These are phyloP conservation scores for Incumbomyces lentus DNA, from an alignment of 2,329 filamentous ascomycete species.

Conservation along the genomic window DNA sequence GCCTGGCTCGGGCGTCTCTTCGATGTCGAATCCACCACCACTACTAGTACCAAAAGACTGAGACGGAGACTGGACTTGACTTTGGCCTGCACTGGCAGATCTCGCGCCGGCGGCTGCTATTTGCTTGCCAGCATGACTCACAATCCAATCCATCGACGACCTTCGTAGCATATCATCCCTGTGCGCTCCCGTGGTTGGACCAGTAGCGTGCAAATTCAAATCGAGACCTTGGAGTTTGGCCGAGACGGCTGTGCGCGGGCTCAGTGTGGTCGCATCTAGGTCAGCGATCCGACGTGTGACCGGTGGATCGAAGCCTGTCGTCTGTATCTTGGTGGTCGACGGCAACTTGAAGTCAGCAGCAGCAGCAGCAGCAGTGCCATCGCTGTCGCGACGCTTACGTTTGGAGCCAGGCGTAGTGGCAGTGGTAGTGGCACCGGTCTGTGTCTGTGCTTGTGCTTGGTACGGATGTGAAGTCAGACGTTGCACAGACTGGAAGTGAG, in stretches of 20 bases:
- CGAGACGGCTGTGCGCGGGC: constrained; percentile 3
- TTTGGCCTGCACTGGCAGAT: too few species aligned
- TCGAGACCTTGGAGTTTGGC: background rate
- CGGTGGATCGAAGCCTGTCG: background rate
- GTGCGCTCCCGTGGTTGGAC: too few species aligned
- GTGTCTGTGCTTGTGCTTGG: background rate
- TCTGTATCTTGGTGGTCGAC: background rate
- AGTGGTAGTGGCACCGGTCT: background rate
- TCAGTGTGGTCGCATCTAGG: background rate
- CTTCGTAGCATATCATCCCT: too few species aligned
- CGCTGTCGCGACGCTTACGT: background rate
- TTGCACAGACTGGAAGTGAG: too few species aligned
- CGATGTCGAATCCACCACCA: background rate
- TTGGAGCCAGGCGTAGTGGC: too few species aligned
- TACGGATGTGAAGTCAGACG: background rate
- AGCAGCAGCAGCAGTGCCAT: background rate
- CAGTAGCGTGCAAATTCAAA: background rate
- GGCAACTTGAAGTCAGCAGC: too few species aligned
- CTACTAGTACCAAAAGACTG: too few species aligned
- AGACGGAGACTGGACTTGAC: too few species aligned
- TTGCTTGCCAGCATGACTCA: too few species aligned
- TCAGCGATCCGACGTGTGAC: background rate
- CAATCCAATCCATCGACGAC: too few species aligned
- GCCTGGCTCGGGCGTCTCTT: background rate
- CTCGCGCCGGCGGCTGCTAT: too few species aligned